Conservation (phyloP, 2,329 filamentous ascomycete genomes). For the Diaporthe eres region DNA sequence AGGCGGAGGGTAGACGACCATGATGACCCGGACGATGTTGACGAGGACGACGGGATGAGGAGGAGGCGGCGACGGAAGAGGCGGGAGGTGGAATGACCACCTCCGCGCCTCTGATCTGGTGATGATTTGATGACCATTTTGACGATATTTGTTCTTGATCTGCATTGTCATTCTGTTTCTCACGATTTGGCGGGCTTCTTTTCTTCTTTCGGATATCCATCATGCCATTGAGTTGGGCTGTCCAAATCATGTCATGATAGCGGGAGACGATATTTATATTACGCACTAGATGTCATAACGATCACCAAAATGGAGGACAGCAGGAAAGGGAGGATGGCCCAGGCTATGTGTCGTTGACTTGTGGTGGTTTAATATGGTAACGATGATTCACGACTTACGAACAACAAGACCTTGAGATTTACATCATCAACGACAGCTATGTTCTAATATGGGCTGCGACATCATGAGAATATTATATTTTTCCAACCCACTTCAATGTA, state of each 20-base stretch:
- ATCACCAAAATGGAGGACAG: conserved; percentile 23
- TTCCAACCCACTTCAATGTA: neutral
- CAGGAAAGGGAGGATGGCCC: neutral
- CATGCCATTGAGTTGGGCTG: conserved; percentile 8
- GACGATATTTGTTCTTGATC: conserved; percentile 7
- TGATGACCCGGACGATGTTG: conserved; percentile 38
- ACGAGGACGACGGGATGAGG: conserved; percentile 43
- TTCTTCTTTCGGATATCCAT: conserved; percentile 31
- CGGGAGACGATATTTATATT: conserved; percentile 22
- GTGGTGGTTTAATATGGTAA: conserved; percentile 15
- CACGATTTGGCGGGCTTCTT: neutral
- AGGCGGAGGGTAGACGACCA: conserved; percentile 35
- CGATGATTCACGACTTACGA: conserved; percentile 32
- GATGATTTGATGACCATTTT: conserved; percentile 27
- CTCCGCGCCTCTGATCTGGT: conserved; percentile 4
- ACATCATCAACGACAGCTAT: conserved; percentile 27
- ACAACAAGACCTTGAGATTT: conserved; percentile 9
- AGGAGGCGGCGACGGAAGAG: conserved; percentile 41
- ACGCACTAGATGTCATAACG: conserved; percentile 17
- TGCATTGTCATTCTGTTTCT: neutral
- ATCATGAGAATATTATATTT: neutral
- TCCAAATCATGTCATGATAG: conserved; percentile 24
- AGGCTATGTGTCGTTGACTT: neutral
- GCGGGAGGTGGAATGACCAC: conserved; percentile 32
- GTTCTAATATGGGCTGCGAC: neutral